Evolutionary conservation across 2,329 filamentous ascomycete species (phyloP), one percentile per base, ranked within the genome.

Genomic region (Fusarium nelsonii): DNA sequence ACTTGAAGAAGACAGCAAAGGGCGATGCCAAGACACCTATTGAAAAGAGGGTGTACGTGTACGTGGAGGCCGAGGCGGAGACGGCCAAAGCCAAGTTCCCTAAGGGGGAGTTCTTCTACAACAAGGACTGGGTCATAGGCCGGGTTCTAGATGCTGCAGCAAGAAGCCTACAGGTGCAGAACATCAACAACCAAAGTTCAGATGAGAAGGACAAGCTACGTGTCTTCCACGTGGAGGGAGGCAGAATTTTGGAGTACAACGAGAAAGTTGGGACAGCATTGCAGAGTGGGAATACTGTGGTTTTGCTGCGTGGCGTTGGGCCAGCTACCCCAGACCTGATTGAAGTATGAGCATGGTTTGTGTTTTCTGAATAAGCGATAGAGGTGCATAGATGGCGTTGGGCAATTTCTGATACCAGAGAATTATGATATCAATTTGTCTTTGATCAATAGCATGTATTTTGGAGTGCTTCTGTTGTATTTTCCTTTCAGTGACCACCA

Each of bases 221-320:
- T 10, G 89, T 99, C 0, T 99, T 97, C 75, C 94, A 98, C 77
- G 92, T 99, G 1, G 94, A 99, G 77, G 92, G 91, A 0, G 96
- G 96, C 0, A 84, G 93, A 60, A 79, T 99, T 66, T 79, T 99
- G 68, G 94, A 96, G 63, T 99, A 97, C 75, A 89, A 87, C 26
- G 94, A 97, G 80, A 94, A 95, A 83, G 84, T 97, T 57, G 94
- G 93, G 6, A 84, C 84, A 53, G 85, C 84, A 30, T 83, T 97
- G 61, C 88, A 88, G 69, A 94, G 88, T 71, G 96, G 96, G 2
- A 95, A 99, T 77, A 97, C 94, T 12, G 88, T 99, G 68, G 94
- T 98, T 26, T 77, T 99, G 74, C 75, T 99, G 54, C 85, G 96
- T 65, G 96, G 96, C 0, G 91, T 97, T 53, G 93, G 93, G 1